phyloP scores from a whole-genome alignment of 257 asterid species.

The Salvia miltiorrhiza region DNA sequence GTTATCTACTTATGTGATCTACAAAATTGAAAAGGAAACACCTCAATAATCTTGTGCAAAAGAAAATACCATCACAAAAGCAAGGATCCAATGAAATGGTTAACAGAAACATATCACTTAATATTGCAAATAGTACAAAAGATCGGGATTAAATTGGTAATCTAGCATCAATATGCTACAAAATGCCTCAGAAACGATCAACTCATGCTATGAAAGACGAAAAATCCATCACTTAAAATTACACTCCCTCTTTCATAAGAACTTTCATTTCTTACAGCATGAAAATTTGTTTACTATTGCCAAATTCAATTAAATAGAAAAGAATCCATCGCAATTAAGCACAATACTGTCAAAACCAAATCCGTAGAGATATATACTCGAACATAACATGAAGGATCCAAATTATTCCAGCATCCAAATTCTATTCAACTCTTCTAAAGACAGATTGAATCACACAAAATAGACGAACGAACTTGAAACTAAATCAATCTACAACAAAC shows the following conservation, averaged over 20 bases:
- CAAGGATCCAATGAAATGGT: neutral
- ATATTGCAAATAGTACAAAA: neutral
- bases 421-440: neutral
- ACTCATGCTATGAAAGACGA: neutral
- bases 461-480: neutral
- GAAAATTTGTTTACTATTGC: neutral
- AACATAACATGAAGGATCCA: neutral
- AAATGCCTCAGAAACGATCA: neutral
- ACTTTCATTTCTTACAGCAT: neutral
- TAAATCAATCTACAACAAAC: neutral
- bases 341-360: neutral
- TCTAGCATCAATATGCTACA: neutral
- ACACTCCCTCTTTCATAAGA: neutral
- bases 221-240: neutral
- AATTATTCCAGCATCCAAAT: neutral
- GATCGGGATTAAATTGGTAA: neutral
- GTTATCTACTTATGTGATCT: conserved; percentile 55
- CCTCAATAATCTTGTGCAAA: neutral
- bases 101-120: neutral
- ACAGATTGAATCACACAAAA: neutral
- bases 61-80: neutral
- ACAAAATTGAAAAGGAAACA: conserved; percentile 1
- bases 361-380: neutral
- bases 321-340: neutral
- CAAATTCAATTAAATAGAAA: neutral